phyloP scores from a whole-genome alignment of 148 eudicot genomes.

The Arctostaphylos glauca region DNA sequence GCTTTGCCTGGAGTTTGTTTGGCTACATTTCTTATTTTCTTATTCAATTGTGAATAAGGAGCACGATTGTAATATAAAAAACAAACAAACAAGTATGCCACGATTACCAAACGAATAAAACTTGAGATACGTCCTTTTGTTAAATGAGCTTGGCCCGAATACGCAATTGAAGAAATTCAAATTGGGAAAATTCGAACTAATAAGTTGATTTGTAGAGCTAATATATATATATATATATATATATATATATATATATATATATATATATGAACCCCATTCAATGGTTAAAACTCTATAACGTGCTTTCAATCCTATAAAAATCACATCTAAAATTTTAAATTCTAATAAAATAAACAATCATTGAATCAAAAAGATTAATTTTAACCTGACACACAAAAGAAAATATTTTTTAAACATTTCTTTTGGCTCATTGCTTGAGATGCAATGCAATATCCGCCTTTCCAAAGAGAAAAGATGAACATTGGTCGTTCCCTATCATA shows the following conservation, averaged over 20 bases:
- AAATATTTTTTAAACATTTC: slow-evolving; percentile 11
- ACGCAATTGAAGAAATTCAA: not conserved
- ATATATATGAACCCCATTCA: not conserved
- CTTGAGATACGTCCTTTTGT: too few species aligned
- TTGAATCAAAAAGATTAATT: slow-evolving; percentile 45
- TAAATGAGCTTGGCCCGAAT: not conserved
- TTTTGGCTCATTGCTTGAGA: slow-evolving; percentile 27
- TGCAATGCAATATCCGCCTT: slow-evolving; percentile 31
- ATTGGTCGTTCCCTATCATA: slow-evolving; percentile 11
- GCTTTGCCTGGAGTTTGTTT: too few species aligned
- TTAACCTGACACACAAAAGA: slow-evolving; percentile 27
- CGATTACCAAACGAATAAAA: too few species aligned
- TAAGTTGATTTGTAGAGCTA: not conserved
- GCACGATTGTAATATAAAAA: too few species aligned
- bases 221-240: too few species aligned
- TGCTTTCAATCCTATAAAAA: not conserved
- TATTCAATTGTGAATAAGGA: too few species aligned
- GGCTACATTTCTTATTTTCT: too few species aligned
- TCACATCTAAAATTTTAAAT: not conserved
- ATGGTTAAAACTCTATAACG: not conserved
- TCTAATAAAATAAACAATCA: slow-evolving; percentile 26
- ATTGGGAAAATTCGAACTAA: not conserved
- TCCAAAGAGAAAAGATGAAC: not conserved
- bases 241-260: too few species aligned
- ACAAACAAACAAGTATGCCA: too few species aligned